These are phyloP conservation scores for Naganishia albida DNA, from an alignment of 1,284 basidiomycete genomes.

Conservation along the genomic window DNA sequence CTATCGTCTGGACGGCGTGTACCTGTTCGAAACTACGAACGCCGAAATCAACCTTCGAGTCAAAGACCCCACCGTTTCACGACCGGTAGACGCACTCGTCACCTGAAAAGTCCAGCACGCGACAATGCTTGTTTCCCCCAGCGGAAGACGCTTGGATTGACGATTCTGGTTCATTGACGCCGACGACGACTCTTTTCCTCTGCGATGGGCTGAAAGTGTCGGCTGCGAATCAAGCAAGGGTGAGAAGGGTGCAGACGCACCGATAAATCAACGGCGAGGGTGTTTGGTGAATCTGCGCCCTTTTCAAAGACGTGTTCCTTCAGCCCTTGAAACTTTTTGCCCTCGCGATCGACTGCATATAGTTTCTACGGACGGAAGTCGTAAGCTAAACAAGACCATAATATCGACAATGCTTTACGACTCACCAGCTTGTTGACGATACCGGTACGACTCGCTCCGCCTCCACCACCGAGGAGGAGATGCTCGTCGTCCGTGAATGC, in stretches of 20 bases:
- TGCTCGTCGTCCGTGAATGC: conserved; percentile 72
- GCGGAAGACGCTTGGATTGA: conserved; percentile 56
- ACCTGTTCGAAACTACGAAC: conserved; percentile 60
- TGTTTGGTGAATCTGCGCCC: conserved; percentile 91
- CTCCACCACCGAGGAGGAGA: conserved; percentile 87
- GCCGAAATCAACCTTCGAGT: conserved; percentile 18
- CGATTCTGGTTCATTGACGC: conserved; percentile 74
- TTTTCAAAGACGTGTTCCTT: conserved; percentile 72
- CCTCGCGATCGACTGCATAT: conserved; percentile 64
- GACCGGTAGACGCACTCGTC: conserved; percentile 59
- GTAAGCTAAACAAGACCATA: not conserved
- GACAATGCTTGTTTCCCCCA: conserved; percentile 78
- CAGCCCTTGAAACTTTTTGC: conserved; percentile 63
- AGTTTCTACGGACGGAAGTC: conserved; percentile 44
- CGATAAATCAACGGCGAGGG: conserved; percentile 70
- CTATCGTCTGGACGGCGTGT: conserved; percentile 65
- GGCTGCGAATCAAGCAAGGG: conserved; percentile 6
- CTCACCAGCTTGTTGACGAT: conserved; percentile 88
- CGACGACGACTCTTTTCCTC: conserved; percentile 67
- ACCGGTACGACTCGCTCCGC: conserved; percentile 74
- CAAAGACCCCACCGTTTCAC: not conserved
- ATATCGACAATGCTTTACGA: conserved; percentile 33
- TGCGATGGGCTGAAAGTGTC: conserved; percentile 35
- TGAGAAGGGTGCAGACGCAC: conserved; percentile 53
- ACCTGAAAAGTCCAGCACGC: conserved; percentile 66